phyloP scores from a whole-genome alignment of 495 filamentous ascomycete genomes.

The Daldinia loculata region DNA sequence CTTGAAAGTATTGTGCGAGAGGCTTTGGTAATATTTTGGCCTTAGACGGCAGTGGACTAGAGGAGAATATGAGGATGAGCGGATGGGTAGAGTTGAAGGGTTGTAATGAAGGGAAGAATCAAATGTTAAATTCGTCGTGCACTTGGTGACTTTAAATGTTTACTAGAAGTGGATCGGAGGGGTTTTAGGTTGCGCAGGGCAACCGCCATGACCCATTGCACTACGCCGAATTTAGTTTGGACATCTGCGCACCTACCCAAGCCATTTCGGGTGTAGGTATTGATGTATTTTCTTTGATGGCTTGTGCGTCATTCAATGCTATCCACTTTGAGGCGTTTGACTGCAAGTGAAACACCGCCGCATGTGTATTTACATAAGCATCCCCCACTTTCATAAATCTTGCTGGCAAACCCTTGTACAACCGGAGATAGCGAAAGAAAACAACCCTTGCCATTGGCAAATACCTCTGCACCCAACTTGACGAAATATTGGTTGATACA shows the following conservation, averaged over 20 bases:
- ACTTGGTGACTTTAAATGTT: constrained; percentile 39
- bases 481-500: constrained; percentile 20
- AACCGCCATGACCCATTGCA: constrained; percentile 20
- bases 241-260: constrained; percentile 12
- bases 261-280: not conserved
- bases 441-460: constrained; percentile 14
- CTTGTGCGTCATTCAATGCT: constrained; percentile 7
- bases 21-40: constrained; percentile 30
- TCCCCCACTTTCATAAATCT: constrained; percentile 13
- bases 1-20: constrained; percentile 45
- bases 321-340: not conserved
- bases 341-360: not conserved
- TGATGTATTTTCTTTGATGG: constrained; percentile 3
- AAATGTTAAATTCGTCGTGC: constrained; percentile 24
- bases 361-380: constrained; percentile 3
- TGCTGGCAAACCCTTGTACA: constrained; percentile 11
- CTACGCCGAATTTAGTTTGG: constrained; percentile 13
- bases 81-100: constrained; percentile 12
- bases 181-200: constrained; percentile 35
- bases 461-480: constrained; percentile 12
- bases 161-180: constrained; percentile 36
- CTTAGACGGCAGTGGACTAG: constrained; percentile 28
- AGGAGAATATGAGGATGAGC: constrained; percentile 30
- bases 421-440: constrained; percentile 3
- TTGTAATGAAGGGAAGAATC: constrained; percentile 42